Evolutionary conservation across 1,284 basidiomycete genomes (phyloP), one percentile per base, ranked within the genome.

Genomic region (Trametes polyzona): DNA sequence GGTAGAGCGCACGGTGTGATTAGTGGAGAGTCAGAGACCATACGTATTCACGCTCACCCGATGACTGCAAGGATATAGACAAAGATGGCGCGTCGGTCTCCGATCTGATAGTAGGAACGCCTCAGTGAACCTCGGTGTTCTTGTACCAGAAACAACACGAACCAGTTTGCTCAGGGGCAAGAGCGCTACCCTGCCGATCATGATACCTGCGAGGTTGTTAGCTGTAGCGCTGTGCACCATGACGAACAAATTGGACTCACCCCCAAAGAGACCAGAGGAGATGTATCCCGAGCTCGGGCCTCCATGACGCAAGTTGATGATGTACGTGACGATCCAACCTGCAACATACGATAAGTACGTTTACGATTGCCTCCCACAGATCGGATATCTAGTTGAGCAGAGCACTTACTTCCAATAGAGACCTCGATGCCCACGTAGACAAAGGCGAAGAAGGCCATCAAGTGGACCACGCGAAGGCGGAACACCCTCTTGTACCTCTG

Each of bases 241-340:
- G 26, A 3, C 16, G 16, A 21, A 21, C 26, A 14, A 6, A 5
- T 4, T 9, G 7, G 1, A 36, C 66, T 49, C 52, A 81, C 78
- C 80, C 52, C 75, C 77, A 57, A 76, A 81, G 64, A 82, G 80
- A 24, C 80, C 80, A 4, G 77, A 72, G 5, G 78, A 77, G 57
- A 80, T 76, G 58, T 81, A 82, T 4, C 80, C 80, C 32, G 79
- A 74, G 5, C 73, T 76, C 3, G 74, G 65, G 0, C 80, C 81
- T 32, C 80, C 80, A 1, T 70, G 69, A 10, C 80, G 73, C 9
- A 74, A 69, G 9, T 75, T 59, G 17, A 76, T 75, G 39, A 82
- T 66, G 58, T 76, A 82, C 3, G 79, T 81, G 16, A 83, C 81
- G 46, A 78, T 82, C 80, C 80, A 80, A 2, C 78, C 78, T 79